Percentiles rank a stretch among this genome's conserved stretches.
phyloP scores from a whole-genome alignment of 2,329 filamentous ascomycete genomes.

The Ceratocystis huliohia region DNA sequence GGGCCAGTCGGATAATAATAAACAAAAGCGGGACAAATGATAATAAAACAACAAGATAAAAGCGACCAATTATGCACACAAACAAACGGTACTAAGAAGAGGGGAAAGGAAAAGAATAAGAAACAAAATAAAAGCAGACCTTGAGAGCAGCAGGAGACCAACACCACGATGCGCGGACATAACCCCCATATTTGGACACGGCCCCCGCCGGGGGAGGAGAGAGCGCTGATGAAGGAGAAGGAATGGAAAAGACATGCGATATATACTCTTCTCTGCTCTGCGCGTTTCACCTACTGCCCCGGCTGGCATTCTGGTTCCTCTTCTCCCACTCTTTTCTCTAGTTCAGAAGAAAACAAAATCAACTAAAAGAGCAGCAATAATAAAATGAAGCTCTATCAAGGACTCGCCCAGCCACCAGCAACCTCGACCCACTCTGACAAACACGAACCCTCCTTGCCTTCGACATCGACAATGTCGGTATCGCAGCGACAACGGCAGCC shows the following conservation, averaged over 20 bases:
- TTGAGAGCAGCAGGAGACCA: background rate
- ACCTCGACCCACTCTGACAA: conserved; percentile 94
- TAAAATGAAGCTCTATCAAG: conserved; percentile 14
- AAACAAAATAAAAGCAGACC: background rate
- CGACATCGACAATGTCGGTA: conserved; percentile 92
- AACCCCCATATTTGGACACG: background rate
- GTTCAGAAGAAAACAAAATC: conserved; percentile 14
- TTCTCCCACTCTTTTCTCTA: conserved; percentile 11
- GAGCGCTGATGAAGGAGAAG: background rate
- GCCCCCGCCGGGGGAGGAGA: too few relatives aligned
- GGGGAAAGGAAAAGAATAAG: background rate
- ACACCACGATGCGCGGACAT: too few relatives aligned
- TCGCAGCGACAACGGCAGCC: conserved; percentile 95
- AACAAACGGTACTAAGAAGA: background rate
- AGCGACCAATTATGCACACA: background rate
- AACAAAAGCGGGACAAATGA: background rate
- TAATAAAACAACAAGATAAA: background rate
- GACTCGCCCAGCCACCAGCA: conserved; percentile 73
- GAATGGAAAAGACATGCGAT: background rate
- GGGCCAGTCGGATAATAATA: background rate
- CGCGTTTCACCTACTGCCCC: too few relatives aligned
- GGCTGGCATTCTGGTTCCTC: background rate
- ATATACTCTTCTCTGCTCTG: background rate
- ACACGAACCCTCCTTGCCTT: conserved; percentile 94
- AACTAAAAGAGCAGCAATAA: conserved; percentile 9